Base-by-base conservation (phyloP, 163 green algal species). In the Scenedesmus sp. region DNA sequence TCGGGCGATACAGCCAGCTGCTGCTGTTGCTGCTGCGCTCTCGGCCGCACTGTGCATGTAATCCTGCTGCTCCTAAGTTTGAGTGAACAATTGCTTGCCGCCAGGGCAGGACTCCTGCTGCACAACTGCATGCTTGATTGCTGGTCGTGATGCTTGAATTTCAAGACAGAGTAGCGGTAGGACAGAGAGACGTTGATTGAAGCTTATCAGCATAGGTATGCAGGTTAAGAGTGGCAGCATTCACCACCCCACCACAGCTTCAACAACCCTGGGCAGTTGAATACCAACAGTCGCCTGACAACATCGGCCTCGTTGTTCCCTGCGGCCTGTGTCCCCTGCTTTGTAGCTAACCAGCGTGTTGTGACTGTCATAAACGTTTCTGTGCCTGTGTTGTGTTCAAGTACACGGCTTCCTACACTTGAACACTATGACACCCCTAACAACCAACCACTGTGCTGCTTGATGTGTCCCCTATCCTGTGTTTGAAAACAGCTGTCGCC, bases 21-120 rank as follows among this genome's bases (percentile, higher is more conserved):
- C 83, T 88, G 56, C 83, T 88, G 83, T 59, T 88, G 56, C 83
- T 88, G 83, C 30, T 76, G 65, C 65, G 65, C 65, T 76, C 65
- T 40, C 30, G 30, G 65, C 30, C 30, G 65, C 65, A 76, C 65
- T 10, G 30, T 76, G 65, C 65, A 76, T 40, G 65, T 30, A 40
- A 7, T 76, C 30, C 65, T 76, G 65, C 26, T 76, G 12, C 65
- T 33, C 18, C 30, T 76, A 40, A 24, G 30, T 76, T 76, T 76
- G 18, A 7, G 65, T 76, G 65, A 40, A 6, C 37, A 0, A 10
- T 76, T 76, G 30, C 7, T 76, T 37, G 65, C 65, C 65, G 30
- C 30, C 30, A 40, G 9, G 30, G 65, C 65, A 40, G 30, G 9
- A 37, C 30, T 40, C 65, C 65, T 76, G 65, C 65, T 40, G 65